Conservation (phyloP, 495 filamentous ascomycete genomes). For the Tuber melanosporum region DNA sequence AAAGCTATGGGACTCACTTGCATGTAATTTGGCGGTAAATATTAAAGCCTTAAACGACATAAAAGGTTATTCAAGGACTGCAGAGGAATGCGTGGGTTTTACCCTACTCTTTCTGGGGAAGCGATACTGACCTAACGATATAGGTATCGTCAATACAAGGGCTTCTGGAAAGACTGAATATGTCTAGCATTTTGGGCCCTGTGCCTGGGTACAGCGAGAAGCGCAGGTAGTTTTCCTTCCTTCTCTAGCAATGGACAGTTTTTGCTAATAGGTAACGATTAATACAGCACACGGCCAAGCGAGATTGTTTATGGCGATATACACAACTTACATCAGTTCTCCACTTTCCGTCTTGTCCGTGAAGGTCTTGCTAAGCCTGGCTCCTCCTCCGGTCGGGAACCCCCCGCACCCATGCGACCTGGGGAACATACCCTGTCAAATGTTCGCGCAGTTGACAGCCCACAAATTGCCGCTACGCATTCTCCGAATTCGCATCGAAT, state of each 20-base stretch:
- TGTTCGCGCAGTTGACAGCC: not conserved
- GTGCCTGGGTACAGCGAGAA: not conserved
- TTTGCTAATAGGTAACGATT: not conserved
- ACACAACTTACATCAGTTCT: not conserved
- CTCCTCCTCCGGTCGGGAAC: not conserved
- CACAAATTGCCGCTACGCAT: not conserved
- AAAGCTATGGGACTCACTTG: not conserved
- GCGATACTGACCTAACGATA: not conserved
- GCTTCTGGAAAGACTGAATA: not conserved
- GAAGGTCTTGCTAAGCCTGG: not conserved
- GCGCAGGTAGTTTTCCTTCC: not conserved
- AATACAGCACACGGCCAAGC: not conserved
- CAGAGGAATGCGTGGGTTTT: not conserved
- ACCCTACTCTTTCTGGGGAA: not conserved
- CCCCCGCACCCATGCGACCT: not conserved
- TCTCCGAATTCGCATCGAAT: not conserved
- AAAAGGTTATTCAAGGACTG: constrained; percentile 1
- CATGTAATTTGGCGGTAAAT: not conserved
- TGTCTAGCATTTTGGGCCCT: not conserved
- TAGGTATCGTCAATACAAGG: not conserved
- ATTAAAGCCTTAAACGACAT: not conserved
- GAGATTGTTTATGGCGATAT: not conserved
- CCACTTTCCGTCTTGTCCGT: not conserved
- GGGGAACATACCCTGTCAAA: not conserved
- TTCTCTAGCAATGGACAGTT: not conserved